Evolutionary conservation across 2,329 filamentous ascomycete genomes (phyloP), one percentile per base, ranked within the genome.

Genomic region (Exophiala mesophila): DNA sequence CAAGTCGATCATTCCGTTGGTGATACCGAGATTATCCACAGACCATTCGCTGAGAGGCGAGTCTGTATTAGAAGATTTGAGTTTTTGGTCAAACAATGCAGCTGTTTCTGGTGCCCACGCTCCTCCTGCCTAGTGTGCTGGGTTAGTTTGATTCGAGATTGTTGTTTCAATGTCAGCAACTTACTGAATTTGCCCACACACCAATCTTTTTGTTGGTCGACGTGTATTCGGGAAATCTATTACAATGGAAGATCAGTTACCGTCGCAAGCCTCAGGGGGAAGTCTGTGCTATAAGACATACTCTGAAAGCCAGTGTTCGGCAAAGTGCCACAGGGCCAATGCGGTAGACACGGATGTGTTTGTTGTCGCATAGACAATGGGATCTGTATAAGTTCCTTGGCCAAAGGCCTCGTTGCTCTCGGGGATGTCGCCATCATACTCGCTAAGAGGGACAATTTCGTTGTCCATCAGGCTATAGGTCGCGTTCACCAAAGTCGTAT

Each of bases 181-280:
- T 7, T 23, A 44, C 30, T 8, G 45, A 48, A 13, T 48, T 66
- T 1, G 64, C 69, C 64, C 64, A 69, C 36, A 69, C 61, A 45
- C 64, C 66, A 29, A 69, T 60, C 12, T 61, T 61, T 33, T 78
- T 72, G 5, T 45, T 45, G 3, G 41, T 34, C 3, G 73, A 72
- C 57, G 75, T 70, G 55, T 84, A 83, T 20, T 71, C 68, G 0
- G 78, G 79, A 44, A 85, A 85, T 20, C 75, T 41, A 80, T 28
- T 8, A 28, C 8, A n/a, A 82, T 23, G 72, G 66, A 4, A n/a
- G n/a, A n/a, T n/a, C n/a, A n/a, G n/a, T n/a, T n/a, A n/a, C n/a
- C n/a, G n/a, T n/a, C n/a, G n/a, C n/a, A n/a, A n/a, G n/a, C n/a
- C n/a, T n/a, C n/a, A n/a, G n/a, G n/a, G n/a, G n/a, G n/a, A n/a